phyloP scores from a whole-genome alignment of 2,329 filamentous ascomycete species.

The Colletotrichum ledebouriae region DNA sequence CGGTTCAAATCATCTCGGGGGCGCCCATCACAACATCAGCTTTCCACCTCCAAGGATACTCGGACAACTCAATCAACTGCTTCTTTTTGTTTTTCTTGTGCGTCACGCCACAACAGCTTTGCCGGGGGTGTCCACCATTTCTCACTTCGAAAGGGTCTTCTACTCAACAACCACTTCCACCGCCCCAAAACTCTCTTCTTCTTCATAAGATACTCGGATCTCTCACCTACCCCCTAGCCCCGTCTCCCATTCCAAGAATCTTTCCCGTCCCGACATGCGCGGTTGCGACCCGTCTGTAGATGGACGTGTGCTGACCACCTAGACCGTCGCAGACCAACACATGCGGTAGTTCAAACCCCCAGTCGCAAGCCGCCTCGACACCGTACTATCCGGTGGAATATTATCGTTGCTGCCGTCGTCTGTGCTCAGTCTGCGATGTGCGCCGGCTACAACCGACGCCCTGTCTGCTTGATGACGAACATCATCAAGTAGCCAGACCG shows the following conservation, averaged over 20 bases:
- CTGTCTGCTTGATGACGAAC: background rate
- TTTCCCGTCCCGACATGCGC: constrained; percentile 16
- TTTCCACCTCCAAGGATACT: constrained; percentile 30
- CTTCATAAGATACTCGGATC: constrained; percentile 41
- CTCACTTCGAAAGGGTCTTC: constrained; percentile 41
- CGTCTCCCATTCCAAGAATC: constrained; percentile 30
- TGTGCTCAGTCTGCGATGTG: background rate
- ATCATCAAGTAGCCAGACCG: background rate
- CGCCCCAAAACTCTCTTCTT: constrained; percentile 43
- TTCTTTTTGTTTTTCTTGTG: constrained; percentile 41
- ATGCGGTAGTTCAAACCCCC: constrained; percentile 24
- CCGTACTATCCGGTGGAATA: background rate
- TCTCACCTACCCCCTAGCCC: constrained; percentile 34
- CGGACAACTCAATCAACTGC: constrained; percentile 35
- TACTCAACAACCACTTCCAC: constrained; percentile 45
- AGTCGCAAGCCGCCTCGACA: constrained; percentile 19
- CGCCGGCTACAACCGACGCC: background rate
- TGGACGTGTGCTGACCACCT: background rate
- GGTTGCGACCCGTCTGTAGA: background rate
- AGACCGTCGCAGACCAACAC: background rate
- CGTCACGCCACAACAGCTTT: constrained; percentile 43
- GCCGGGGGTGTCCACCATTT: constrained; percentile 40
- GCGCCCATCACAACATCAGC: constrained; percentile 39
- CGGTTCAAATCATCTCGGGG: constrained; percentile 31
- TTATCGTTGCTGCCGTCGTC: constrained; percentile 20